phyloP scores from a whole-genome alignment of 169 alveolate genomes.

The Plasmodium coatneyi region DNA sequence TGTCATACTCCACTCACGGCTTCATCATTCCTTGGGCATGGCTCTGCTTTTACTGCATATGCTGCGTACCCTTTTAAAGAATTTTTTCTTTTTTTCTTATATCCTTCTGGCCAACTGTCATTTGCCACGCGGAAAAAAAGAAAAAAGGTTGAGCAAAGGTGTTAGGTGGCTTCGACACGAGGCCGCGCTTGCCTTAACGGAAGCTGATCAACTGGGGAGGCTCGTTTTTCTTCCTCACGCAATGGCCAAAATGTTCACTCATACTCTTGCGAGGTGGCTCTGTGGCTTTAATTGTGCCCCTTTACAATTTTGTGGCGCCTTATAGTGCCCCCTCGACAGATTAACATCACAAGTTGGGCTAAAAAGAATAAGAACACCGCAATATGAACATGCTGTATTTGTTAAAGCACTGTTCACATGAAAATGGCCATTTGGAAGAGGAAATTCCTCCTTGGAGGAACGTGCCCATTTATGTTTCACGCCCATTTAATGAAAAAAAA shows the following conservation, averaged over 20 bases:
- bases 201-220: background rate
- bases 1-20: background rate
- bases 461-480: background rate
- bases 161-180: background rate
- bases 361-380: background rate
- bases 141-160: background rate
- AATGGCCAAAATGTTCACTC: background rate
- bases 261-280: background rate
- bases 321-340: background rate
- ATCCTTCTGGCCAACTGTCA: background rate
- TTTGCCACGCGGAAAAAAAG: background rate
- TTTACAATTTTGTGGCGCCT: background rate
- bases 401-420: background rate
- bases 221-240: background rate
- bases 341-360: background rate
- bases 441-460: background rate
- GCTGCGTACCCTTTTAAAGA: background rate
- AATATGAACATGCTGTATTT: background rate
- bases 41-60: background rate
- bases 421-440: background rate
- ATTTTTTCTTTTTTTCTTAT: too few relatives aligned
- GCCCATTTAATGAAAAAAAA: background rate
- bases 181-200: background rate
- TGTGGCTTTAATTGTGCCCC: background rate
- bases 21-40: background rate